Percentiles rank a stretch among this genome's conserved stretches.
These are phyloP conservation scores for Apiospora rasikravindrae DNA, from an alignment of 2,329 filamentous ascomycete species.

Conservation along the genomic window DNA sequence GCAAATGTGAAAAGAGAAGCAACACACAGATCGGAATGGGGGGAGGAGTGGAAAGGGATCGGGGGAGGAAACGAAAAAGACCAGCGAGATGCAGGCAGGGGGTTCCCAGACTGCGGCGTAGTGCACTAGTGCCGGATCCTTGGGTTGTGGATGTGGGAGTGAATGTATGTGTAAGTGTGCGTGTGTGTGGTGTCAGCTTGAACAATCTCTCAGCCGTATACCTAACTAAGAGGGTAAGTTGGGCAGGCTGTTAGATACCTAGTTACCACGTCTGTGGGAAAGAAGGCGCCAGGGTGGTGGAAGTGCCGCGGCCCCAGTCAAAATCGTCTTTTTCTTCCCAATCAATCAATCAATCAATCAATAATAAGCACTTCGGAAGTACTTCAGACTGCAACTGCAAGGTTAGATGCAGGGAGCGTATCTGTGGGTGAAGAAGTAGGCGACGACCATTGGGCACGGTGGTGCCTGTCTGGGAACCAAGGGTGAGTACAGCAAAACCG, in stretches of 20 bases:
- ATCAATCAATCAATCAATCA: conserved; percentile 12
- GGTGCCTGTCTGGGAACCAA: not conserved
- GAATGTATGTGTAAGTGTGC: not conserved
- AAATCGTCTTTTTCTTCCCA: not conserved
- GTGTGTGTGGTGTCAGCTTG: not conserved
- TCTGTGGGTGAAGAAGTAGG: not conserved
- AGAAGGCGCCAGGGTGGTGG: not conserved
- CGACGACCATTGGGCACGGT: not conserved
- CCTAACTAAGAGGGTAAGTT: not conserved
- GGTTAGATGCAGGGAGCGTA: conserved; percentile 15
- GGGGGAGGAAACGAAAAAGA: conserved; percentile 38
- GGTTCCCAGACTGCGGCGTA: not conserved
- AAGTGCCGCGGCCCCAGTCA: conserved; percentile 1
- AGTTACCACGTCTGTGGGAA: not conserved
- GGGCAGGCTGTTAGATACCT: not conserved
- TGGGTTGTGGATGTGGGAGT: not conserved
- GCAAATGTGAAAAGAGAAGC: not conserved
- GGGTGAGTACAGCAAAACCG: not conserved
- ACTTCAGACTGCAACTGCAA: not conserved
- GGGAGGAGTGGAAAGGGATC: not conserved
- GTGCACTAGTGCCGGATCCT: conserved; percentile 5
- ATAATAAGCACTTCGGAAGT: not conserved
- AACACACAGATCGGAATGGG: not conserved
- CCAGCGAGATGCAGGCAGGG: conserved; percentile 29
- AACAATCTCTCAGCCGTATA: not conserved